Evolutionary conservation across 108 stramenopile species (phyloP).

Genomic region (Skeletonema tropicum): DNA sequence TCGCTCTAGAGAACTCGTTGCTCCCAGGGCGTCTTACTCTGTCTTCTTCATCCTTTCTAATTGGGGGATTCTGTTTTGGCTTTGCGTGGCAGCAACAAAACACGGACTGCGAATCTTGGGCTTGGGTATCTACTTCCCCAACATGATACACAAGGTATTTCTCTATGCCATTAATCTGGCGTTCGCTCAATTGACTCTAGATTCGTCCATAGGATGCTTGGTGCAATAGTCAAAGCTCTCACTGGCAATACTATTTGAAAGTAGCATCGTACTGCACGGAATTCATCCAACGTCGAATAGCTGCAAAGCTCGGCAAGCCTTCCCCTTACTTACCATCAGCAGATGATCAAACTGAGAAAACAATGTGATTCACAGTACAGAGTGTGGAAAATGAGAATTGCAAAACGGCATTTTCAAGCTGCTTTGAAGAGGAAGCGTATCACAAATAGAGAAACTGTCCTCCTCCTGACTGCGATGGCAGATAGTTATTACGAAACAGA

Average conservation of each 20-base stretch:
- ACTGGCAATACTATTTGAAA: background rate
- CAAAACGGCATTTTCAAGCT: background rate
- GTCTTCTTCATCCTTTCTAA: background rate
- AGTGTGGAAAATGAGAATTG: slow-evolving; percentile 2
- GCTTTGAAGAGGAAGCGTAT: slow-evolving; percentile 6
- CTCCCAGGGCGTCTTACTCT: background rate
- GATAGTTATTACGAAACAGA: slow-evolving; percentile 3
- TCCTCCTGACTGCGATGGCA: slow-evolving; percentile 4
- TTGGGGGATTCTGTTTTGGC: background rate
- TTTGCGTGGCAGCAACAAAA: background rate
- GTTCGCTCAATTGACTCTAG: background rate
- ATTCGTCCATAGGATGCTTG: background rate
- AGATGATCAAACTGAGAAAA: background rate
- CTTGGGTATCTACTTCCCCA: background rate
- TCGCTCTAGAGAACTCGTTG: background rate
- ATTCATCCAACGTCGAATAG: background rate
- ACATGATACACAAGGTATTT: background rate
- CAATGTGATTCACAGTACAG: background rate
- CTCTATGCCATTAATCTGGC: background rate
- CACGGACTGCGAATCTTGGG: too few relatives aligned
- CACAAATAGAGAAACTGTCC: background rate
- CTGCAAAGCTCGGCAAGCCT: slow-evolving; percentile 2
- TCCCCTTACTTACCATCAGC: slow-evolving; percentile 5
- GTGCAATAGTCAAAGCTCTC: background rate
- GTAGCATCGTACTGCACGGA: slow-evolving; percentile 5